A percentile compares a stretch with the other conserved stretches of the same genome.
These are phyloP conservation scores for Cymodocea nodosa DNA, from an alignment of 116 monocot genomes.

Conservation along the genomic window DNA sequence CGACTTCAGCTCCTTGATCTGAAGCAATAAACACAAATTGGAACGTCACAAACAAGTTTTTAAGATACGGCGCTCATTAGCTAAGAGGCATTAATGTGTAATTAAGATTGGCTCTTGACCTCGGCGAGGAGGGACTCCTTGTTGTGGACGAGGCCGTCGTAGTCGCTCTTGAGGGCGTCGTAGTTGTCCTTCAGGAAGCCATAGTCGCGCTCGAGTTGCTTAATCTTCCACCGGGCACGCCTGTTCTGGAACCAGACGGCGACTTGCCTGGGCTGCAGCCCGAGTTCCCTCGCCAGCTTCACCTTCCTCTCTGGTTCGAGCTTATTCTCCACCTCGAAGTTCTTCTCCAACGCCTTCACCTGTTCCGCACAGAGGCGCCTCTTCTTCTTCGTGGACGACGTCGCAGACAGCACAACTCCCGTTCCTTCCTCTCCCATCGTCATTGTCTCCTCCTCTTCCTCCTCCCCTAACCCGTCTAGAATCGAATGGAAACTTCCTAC, in stretches of 20 bases:
- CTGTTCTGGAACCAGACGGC: slow-evolving; percentile 91
- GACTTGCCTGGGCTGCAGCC: slow-evolving; percentile 69
- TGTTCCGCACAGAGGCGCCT: slow-evolving; percentile 43
- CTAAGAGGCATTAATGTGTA: no score
- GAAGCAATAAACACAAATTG: neutral
- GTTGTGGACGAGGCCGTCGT: slow-evolving; percentile 35
- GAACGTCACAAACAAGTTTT: no score
- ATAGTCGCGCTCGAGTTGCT: slow-evolving; percentile 75
- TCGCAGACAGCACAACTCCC: neutral
- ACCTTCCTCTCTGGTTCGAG: slow-evolving; percentile 76
- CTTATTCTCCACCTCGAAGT: slow-evolving; percentile 79
- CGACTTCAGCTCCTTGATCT: slow-evolving; percentile 38
- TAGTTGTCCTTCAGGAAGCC: slow-evolving; percentile 30
- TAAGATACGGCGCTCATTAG: no score
- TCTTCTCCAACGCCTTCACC: slow-evolving; percentile 49
- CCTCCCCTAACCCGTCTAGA: slow-evolving; percentile 7
- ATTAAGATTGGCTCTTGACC: slow-evolving; percentile 10
- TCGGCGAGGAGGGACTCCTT: slow-evolving; percentile 39
- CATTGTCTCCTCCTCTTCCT: slow-evolving; percentile 9
- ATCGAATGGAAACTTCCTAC: slow-evolving; percentile 10
- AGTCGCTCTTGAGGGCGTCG: slow-evolving; percentile 34
- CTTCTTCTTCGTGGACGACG: slow-evolving; percentile 34
- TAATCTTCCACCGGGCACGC: slow-evolving; percentile 73
- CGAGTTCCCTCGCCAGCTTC: slow-evolving; percentile 47
- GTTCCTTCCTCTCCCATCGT: slow-evolving; percentile 7